Conservation (phyloP, 1,139 yeast genomes). For the Pichia sp. region DNA sequence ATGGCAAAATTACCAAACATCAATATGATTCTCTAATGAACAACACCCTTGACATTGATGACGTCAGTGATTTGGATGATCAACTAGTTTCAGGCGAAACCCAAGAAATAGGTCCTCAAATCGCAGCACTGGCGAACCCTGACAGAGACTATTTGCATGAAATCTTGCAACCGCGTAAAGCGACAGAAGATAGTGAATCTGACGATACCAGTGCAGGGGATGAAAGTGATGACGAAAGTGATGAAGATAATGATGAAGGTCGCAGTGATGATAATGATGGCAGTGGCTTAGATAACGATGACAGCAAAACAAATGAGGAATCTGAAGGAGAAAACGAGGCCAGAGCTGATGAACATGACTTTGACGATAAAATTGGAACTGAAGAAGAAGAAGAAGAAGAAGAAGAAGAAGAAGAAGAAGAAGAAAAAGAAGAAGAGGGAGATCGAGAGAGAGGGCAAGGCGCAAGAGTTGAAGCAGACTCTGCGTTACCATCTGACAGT, state of each 20-base stretch:
- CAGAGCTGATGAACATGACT: not conserved
- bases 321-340: not conserved
- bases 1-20: constrained; percentile 26
- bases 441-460: not conserved
- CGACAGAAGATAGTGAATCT: constrained; percentile 1
- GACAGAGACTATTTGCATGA: constrained; percentile 3
- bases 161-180: not conserved
- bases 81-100: constrained; percentile 11
- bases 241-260: constrained; percentile 6
- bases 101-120: constrained; percentile 4
- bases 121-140: constrained; percentile 3
- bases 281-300: constrained; percentile 5
- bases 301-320: constrained; percentile 8
- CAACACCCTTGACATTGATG: constrained; percentile 9
- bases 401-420: constrained; percentile 1
- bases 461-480: not conserved
- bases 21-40: constrained; percentile 23
- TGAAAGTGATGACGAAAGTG: constrained; percentile 4
- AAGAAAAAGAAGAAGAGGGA: constrained; percentile 1
- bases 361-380: constrained; percentile 11
- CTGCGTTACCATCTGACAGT: not conserved
- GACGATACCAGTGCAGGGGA: constrained; percentile 6
- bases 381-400: constrained; percentile 9
- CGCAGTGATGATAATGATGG: constrained; percentile 8
- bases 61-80: constrained; percentile 12